Conservation (phyloP, 441 rosid genomes). For the Jatropha multifida region DNA sequence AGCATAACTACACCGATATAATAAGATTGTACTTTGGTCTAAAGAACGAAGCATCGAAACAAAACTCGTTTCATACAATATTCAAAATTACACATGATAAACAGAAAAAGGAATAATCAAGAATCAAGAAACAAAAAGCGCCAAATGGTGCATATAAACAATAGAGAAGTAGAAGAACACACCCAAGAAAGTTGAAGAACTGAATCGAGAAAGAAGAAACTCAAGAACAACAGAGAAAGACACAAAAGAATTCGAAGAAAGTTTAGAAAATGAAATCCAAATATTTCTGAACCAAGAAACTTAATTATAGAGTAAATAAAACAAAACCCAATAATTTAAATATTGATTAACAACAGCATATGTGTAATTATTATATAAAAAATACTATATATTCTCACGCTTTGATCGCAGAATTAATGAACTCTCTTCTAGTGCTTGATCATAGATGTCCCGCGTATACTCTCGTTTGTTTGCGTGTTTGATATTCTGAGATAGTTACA, state of each 20-base stretch:
- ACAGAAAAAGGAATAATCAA: too few relatives aligned
- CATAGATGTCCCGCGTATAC: conserved; percentile 10
- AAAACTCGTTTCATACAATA: too few relatives aligned
- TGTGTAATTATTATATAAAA: too few relatives aligned
- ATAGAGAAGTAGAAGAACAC: background rate
- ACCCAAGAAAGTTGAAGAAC: conserved; percentile 1
- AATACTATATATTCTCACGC: too few relatives aligned
- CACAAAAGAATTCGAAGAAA: background rate
- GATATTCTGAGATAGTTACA: background rate
- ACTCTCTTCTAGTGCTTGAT: background rate
- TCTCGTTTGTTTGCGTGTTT: conserved; percentile 16
- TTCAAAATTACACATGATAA: too few relatives aligned
- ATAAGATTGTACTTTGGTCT: too few relatives aligned
- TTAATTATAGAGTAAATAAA: background rate
- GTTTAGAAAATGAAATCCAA: background rate
- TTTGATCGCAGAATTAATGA: background rate
- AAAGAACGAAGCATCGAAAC: too few relatives aligned
- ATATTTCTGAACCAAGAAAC: background rate
- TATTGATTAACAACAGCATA: background rate
- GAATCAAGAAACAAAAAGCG: too few relatives aligned
- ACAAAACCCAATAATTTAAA: background rate
- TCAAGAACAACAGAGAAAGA: background rate
- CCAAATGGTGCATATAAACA: too few relatives aligned
- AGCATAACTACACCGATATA: too few relatives aligned
- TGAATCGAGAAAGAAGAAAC: background rate